Base-by-base conservation (phyloP, 495 filamentous ascomycete genomes). In the Neurospora sp. region DNA sequence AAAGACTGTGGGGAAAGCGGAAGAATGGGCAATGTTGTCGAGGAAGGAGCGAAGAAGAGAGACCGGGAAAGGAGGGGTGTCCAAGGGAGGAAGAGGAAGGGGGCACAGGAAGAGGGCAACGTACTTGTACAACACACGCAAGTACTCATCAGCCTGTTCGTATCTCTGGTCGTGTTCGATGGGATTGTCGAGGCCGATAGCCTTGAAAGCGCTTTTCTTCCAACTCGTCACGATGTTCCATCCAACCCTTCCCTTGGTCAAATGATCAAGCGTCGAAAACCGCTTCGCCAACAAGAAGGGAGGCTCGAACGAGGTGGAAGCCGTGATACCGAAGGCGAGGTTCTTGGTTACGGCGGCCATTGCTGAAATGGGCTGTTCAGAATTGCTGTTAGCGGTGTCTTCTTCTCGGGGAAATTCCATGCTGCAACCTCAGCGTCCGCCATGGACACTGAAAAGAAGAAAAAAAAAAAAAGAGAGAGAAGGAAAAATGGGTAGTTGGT, bases 181-280 rank as follows among this genome's bases (percentile, higher is more conserved):
- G 0, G 85, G 86, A 31, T 76, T 84, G 11, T 90, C 85, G 15
- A 88, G 76, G 0, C 88, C 89, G 70, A 89, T 87, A 6, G 86
- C 86, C 74, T 88, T 88, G 74, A 87, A 87, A 7, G 89, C 88
- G 0, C 86, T 80, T 72, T 90, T 88, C 77, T 87, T 87, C 79
- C 86, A 91, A 0, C 83, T 86, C 6, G 89, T 90, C 17, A 91
- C 88, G 43, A 92, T 90, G 72, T 91, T 92, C 90, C 89, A 91
- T 0, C 86, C 89, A 45, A 91, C 79, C 5, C 89, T 83, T 0
- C 88, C 89, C 1, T 86, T 81, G 0, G 88, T 90, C 24, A 90
- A 80, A 76, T 91, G 89, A 71, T 91, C 89, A n/a, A 91, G 75
- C 1, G 88, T 90, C 0, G 89, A 90, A 70, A 89, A 89, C 19